These are phyloP conservation scores for Lathyrus tuberosus DNA, from an alignment of 306 rosid genomes.

Conservation along the genomic window DNA sequence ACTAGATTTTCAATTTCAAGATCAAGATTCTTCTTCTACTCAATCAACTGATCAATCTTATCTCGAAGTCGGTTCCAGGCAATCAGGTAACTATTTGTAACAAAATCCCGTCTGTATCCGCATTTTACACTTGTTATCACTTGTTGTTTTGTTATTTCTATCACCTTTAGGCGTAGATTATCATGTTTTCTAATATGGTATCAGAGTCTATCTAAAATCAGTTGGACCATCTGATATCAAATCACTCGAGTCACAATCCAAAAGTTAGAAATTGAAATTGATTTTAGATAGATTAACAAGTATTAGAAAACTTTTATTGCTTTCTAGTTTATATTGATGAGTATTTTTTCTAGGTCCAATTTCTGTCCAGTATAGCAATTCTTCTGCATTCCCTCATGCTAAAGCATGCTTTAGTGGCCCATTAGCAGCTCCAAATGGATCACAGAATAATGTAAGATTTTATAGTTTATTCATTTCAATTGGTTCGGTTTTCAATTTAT, in stretches of 20 bases:
- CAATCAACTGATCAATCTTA: constrained; percentile 64
- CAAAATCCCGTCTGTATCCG: background rate
- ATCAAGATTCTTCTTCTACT: constrained; percentile 68
- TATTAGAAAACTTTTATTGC: background rate
- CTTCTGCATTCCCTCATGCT: constrained; percentile 47
- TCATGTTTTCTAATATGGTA: background rate
- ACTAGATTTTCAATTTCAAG: constrained; percentile 52
- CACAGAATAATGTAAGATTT: constrained; percentile 49
- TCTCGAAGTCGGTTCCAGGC: constrained; percentile 50
- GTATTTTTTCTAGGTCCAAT: constrained; percentile 20
- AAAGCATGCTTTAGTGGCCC: constrained; percentile 48
- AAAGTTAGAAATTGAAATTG: too few relatives aligned
- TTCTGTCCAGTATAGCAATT: constrained; percentile 16
- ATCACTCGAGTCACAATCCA: background rate
- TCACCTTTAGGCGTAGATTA: background rate
- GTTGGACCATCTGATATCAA: background rate
- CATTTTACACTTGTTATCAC: constrained; percentile 1
- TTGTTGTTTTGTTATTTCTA: constrained; percentile 6
- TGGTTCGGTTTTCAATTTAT: background rate
- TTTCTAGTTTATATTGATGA: constrained; percentile 1
- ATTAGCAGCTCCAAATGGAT: constrained; percentile 49
- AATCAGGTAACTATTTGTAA: constrained; percentile 45
- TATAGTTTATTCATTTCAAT: background rate
- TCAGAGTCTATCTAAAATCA: background rate
- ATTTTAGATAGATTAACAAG: too few relatives aligned